A percentile compares a stretch with the other conserved stretches of the same genome.
Conservation (phyloP, 163 green algal species). For the Smithsoniella earleae region DNA sequence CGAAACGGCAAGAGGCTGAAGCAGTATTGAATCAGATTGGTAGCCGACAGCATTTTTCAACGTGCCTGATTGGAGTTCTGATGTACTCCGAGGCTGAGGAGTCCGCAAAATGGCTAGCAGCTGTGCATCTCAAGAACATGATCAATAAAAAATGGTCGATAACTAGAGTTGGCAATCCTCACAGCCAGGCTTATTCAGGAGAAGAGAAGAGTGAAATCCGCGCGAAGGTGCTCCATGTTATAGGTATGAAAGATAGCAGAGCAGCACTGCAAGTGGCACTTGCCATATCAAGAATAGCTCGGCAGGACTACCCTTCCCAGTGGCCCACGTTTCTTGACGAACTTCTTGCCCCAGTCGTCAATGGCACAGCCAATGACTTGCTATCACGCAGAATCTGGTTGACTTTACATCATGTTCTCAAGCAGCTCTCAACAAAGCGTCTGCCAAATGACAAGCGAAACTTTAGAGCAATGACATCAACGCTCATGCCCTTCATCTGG, state of each 20-base stretch:
- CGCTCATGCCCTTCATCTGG: constrained; percentile 7
- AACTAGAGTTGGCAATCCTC: background rate
- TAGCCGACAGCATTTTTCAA: background rate
- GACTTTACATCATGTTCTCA: constrained; percentile 86
- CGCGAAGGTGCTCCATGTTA: background rate
- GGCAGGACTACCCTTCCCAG: constrained; percentile 69
- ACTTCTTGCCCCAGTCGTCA: constrained; percentile 39
- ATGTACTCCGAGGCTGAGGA: constrained; percentile 48
- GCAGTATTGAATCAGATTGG: background rate
- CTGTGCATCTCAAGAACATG: constrained; percentile 86
- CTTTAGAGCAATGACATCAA: constrained; percentile 63
- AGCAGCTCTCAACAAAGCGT: constrained; percentile 87
- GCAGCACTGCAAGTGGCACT: constrained; percentile 66
- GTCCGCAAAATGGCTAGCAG: constrained; percentile 72
- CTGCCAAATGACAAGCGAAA: constrained; percentile 70
- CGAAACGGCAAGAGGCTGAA: constrained; percentile 6
- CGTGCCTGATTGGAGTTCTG: constrained; percentile 1
- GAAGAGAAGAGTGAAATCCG: constrained; percentile 3
- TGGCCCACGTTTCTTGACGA: constrained; percentile 74
- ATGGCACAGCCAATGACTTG: background rate
- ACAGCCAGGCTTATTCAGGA: background rate
- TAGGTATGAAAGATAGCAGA: constrained; percentile 10
- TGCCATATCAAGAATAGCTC: constrained; percentile 72
- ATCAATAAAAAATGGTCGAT: constrained; percentile 65
- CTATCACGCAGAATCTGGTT: constrained; percentile 58